These are phyloP conservation scores for Dipteronia dyeriana DNA, from an alignment of 345 rosid genomes.

Conservation along the genomic window DNA sequence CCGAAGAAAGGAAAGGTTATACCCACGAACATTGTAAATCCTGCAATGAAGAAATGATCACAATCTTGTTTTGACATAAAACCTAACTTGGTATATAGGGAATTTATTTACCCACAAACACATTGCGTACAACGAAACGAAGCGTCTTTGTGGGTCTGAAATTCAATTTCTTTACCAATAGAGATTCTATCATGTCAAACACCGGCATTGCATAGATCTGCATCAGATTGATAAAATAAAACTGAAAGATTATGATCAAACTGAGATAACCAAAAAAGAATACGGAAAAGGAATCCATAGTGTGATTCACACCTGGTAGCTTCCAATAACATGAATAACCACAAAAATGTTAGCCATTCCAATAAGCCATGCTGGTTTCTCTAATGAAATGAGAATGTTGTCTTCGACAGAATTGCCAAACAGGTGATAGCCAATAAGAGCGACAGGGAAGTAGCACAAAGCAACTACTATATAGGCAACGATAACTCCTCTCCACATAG, in stretches of 20 bases:
- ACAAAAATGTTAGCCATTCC: constrained; percentile 71
- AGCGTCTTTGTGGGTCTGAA: constrained; percentile 40
- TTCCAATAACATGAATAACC: constrained; percentile 73
- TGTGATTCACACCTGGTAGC: constrained; percentile 61
- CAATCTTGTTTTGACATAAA: not conserved
- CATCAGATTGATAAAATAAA: not conserved
- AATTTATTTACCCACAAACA: constrained; percentile 50
- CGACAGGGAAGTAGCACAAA: constrained; percentile 77
- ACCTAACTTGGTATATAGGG: not conserved
- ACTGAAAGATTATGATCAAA: not conserved
- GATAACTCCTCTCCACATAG: constrained; percentile 75
- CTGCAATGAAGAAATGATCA: constrained; percentile 27
- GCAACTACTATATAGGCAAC: constrained; percentile 70
- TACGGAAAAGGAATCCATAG: no score
- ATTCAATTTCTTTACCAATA: constrained; percentile 53
- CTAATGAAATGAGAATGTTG: constrained; percentile 53
- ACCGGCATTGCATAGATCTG: constrained; percentile 70
- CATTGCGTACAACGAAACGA: constrained; percentile 45
- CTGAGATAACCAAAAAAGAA: no score
- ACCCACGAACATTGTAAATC: constrained; percentile 61
- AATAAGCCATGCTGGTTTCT: constrained; percentile 70
- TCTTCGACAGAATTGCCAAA: constrained; percentile 55
- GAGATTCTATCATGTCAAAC: constrained; percentile 64
- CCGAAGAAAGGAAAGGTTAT: constrained; percentile 77
- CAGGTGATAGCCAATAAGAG: constrained; percentile 58